Conservation (phyloP, 176 grass and related monocot genomes). For the Echinochloa phyllopogon region DNA sequence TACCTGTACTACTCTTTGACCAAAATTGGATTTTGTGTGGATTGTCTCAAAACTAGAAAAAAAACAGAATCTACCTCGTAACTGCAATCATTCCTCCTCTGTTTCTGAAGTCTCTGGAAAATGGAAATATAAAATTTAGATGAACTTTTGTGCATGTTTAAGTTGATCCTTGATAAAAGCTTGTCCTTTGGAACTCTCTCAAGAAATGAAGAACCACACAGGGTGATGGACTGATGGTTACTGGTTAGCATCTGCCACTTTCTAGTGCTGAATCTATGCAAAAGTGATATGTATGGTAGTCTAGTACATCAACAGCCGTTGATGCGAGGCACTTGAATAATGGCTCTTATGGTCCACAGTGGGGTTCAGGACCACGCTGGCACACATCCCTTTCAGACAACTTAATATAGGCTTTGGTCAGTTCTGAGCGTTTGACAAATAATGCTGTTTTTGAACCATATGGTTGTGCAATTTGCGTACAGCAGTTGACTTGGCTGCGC, state of each 20-base stretch:
- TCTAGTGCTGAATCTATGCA: conserved; percentile 36
- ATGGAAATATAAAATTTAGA: not conserved
- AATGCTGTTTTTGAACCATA: conserved; percentile 11
- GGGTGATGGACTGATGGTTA: conserved; percentile 47
- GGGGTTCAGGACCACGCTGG: conserved; percentile 10
- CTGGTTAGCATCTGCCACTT: conserved; percentile 38
- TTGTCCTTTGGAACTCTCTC: conserved; percentile 2
- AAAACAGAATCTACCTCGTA: not conserved
- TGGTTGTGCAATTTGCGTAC: not conserved
- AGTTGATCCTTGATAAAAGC: not conserved
- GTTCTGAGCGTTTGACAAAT: not conserved
- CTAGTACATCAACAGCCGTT: conserved; percentile 18
- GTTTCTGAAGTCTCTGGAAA: not conserved
- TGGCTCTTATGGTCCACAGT: conserved; percentile 26
- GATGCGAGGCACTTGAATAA: conserved; percentile 29
- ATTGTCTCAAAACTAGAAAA: not conserved
- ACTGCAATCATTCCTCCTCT: not conserved
- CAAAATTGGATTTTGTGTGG: not conserved
- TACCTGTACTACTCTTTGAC: not conserved
- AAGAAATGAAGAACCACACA: conserved; percentile 21
- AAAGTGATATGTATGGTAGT: conserved; percentile 36
- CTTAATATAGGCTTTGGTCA: not conserved
- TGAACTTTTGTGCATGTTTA: not conserved
- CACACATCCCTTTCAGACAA: conserved; percentile 36
- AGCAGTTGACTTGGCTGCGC: not conserved